A percentile compares a stretch with the other conserved stretches of the same genome.
phyloP scores from a whole-genome alignment of 139 green algal genomes.

The Chlorella sp. region DNA sequence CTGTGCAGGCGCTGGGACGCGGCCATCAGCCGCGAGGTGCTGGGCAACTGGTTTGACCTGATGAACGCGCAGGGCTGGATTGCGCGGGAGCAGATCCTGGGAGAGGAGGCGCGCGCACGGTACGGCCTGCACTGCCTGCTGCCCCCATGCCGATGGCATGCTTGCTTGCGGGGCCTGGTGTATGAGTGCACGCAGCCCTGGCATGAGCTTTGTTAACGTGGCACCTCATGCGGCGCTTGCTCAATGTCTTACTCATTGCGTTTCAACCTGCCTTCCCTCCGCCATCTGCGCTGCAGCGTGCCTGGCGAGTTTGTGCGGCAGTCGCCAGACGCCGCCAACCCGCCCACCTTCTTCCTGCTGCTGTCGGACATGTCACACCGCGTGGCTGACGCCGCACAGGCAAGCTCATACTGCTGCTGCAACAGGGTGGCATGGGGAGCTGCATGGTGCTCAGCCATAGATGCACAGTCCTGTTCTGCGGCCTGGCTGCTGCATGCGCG shows the following conservation, averaged over 20 bases:
- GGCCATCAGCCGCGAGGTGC: slow-evolving; percentile 72
- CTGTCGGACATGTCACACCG: slow-evolving; percentile 71
- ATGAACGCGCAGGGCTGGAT: slow-evolving; percentile 90
- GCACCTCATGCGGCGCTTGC: too few species aligned
- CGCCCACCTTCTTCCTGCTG: slow-evolving; percentile 91
- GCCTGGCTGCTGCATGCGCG: too few species aligned
- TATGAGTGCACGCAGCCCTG: too few species aligned
- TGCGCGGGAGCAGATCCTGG: slow-evolving; percentile 82
- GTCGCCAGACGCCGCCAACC: slow-evolving; percentile 85
- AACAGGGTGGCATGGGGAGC: background rate
- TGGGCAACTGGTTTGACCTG: slow-evolving; percentile 95
- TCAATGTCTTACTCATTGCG: too few species aligned
- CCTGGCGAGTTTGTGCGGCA: slow-evolving; percentile 94
- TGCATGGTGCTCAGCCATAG: too few species aligned
- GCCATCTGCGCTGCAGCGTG: slow-evolving; percentile 57
- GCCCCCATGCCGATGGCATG: background rate
- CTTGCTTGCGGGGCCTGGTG: background rate
- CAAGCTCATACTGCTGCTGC: background rate
- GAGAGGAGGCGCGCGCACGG: slow-evolving; percentile 69
- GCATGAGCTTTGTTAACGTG: too few species aligned
- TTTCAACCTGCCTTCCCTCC: too few species aligned
- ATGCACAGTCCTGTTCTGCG: too few species aligned
- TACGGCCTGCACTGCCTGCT: background rate
- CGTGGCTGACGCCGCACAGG: slow-evolving; percentile 29
- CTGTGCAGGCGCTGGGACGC: slow-evolving; percentile 73